Base-by-base conservation (phyloP, 2,329 filamentous ascomycete genomes). In the Sordariomycetes sp. region DNA sequence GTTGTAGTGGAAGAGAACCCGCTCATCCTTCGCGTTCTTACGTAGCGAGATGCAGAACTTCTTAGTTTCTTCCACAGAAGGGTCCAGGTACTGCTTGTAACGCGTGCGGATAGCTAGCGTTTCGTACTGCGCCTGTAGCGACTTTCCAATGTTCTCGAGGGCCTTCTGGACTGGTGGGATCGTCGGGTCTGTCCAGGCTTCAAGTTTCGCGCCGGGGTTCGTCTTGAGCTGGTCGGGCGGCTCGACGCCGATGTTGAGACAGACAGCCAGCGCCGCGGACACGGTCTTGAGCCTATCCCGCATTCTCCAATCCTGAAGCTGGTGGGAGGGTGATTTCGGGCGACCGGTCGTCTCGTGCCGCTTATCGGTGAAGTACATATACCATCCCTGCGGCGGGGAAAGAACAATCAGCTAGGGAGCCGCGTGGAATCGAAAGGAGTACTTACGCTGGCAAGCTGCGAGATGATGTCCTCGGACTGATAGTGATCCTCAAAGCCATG, bases 281-380 rank as follows among this genome's bases (percentile, higher is more conserved):
- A 99, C 91, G 0, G 94, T 99, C 75, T 99, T 99, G 61, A 97
- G 77, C 15, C 94, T 82, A 69, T 99, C 94, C 63, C 90, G 86
- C 88, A 97, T 96, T 59, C 94, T 87, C 94, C 94, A 99, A 69
- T 97, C 94, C 67, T 95, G 88, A 6, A 95, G 74, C 61, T 83
- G 77, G 62, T 81, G 81, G 28, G 74, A 70, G 20, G 77, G 79
- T 56, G 82, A 79, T 67, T 90, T 89, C 17, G 90, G 89, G 63
- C 91, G 90, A 24, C 90, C 94, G 39, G 90, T 92, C 24, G 90
- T 94, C 69, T 97, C 94, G 72, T 99, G 94, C 56, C 92, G 86
- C 72, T 97, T 97, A 71, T 99, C 94, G 61, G 92, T 96, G 71
- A 89, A 99, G 73, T 99, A 99, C 92, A 97, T 97, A 76, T 96